Evolutionary conservation across 768 basidiomycete species (phyloP).

Genomic region (Heimioporus sp.): DNA sequence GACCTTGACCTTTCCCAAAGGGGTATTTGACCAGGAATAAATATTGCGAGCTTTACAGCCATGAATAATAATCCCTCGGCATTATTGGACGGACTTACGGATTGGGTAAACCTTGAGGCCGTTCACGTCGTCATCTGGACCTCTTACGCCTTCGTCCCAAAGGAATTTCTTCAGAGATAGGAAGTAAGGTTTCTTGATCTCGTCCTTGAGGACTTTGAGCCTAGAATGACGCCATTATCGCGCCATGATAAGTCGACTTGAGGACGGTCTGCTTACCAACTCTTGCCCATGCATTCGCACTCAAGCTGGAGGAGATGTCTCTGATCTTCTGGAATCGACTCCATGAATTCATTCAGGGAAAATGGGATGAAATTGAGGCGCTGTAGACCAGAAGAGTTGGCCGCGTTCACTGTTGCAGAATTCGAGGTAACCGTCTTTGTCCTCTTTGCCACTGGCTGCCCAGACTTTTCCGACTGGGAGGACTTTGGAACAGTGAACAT

Average conservation of each 20-base stretch:
- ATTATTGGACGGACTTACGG: constrained; percentile 40
- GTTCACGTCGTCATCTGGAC: constrained; percentile 43
- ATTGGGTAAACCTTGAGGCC: constrained; percentile 71
- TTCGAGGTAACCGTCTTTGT: constrained; percentile 35
- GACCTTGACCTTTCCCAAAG: constrained; percentile 78
- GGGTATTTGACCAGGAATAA: constrained; percentile 90
- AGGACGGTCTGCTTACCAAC: constrained; percentile 45
- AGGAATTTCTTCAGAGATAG: constrained; percentile 67
- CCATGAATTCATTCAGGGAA: constrained; percentile 51
- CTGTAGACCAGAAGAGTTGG: constrained; percentile 20
- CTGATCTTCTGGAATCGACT: constrained; percentile 56
- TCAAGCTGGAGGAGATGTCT: constrained; percentile 61
- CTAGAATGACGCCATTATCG: constrained; percentile 35
- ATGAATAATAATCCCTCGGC: constrained; percentile 3
- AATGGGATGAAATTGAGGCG: constrained; percentile 68
- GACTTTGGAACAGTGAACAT: constrained; percentile 48
- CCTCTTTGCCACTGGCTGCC: constrained; percentile 45
- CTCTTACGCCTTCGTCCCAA: constrained; percentile 60
- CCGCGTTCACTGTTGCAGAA: constrained; percentile 8
- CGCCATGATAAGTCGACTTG: neutral
- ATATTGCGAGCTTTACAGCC: constrained; percentile 66
- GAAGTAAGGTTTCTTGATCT: constrained; percentile 78
- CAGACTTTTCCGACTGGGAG: constrained; percentile 18
- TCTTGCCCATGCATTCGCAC: constrained; percentile 69
- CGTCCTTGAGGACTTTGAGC: constrained; percentile 72